Percentiles rank a stretch among this genome's conserved stretches.
These are phyloP conservation scores for Fusarium metavorans DNA, from an alignment of 2,329 filamentous ascomycete species.

Conservation along the genomic window DNA sequence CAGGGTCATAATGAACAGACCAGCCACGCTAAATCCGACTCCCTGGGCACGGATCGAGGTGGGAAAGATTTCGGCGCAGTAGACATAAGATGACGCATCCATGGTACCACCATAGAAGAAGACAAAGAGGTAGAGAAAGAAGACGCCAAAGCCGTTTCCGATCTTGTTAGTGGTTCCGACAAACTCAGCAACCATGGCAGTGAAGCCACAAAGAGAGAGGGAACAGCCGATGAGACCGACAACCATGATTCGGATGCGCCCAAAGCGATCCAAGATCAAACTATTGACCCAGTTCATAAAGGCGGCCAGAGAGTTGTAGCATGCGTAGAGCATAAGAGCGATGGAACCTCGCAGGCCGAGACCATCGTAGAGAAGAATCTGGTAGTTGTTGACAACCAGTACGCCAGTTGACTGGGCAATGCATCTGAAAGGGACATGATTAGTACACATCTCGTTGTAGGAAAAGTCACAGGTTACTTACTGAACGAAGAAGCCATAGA, in stretches of 20 bases:
- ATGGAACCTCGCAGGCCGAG: neutral
- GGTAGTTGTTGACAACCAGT: neutral
- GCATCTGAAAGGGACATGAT: neutral
- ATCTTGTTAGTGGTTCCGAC: neutral
- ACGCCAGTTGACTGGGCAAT: neutral
- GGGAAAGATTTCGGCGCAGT: neutral
- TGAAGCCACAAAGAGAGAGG: neutral
- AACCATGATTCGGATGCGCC: neutral
- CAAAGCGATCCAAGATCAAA: neutral
- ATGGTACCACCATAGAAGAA: neutral
- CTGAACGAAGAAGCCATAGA: neutral
- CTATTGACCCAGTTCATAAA: neutral
- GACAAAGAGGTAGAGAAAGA: neutral
- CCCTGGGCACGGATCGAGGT: neutral
- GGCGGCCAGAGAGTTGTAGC: neutral
- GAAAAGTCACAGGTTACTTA: neutral
- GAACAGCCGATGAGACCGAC: neutral
- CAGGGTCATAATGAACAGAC: neutral
- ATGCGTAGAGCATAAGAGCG: neutral
- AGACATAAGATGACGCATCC: neutral
- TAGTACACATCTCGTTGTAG: neutral
- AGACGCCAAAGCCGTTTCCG: neutral
- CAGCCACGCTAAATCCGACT: neutral
- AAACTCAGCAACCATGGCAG: neutral
- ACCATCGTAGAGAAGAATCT: neutral